Conservation (phyloP, 192 early-diverging fungal genomes). For the Piromyces finnis region DNA sequence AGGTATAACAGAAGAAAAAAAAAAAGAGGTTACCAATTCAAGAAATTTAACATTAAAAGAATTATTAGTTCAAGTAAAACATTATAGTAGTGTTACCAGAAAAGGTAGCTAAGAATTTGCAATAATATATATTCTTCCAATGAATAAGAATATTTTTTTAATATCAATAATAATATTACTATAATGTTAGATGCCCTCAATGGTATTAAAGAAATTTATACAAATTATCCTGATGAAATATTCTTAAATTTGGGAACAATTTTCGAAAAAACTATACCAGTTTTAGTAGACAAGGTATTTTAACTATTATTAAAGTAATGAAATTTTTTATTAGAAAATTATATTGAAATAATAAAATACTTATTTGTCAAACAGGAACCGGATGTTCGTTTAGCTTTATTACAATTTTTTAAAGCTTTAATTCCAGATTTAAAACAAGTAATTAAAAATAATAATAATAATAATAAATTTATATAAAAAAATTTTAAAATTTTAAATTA, state of each 20-base stretch:
- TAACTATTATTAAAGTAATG: too few relatives aligned
- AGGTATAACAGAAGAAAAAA: constrained; percentile 64
- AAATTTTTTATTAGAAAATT: too few relatives aligned
- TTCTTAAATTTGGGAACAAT: background rate
- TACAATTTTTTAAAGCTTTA: constrained; percentile 4
- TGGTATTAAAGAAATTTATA: background rate
- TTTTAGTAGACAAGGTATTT: background rate
- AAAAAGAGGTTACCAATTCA: constrained; percentile 49
- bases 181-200: background rate
- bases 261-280: background rate
- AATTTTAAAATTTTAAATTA: too few relatives aligned
- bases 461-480: too few relatives aligned
- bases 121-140: too few relatives aligned
- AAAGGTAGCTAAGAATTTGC: constrained; percentile 1
- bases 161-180: too few relatives aligned
- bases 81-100: constrained; percentile 46
- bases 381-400: constrained; percentile 6
- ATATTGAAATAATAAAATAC: too few relatives aligned
- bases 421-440: constrained; percentile 7
- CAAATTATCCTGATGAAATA: background rate
- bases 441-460: background rate
- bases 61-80: constrained; percentile 51
- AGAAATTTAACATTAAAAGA: constrained; percentile 61
- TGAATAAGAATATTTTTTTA: too few relatives aligned
- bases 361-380: too few relatives aligned